Percentiles rank a stretch among this genome's conserved stretches.
phyloP scores from a whole-genome alignment of 2,329 filamentous ascomycete genomes.

The Diaporthe amygdali region DNA sequence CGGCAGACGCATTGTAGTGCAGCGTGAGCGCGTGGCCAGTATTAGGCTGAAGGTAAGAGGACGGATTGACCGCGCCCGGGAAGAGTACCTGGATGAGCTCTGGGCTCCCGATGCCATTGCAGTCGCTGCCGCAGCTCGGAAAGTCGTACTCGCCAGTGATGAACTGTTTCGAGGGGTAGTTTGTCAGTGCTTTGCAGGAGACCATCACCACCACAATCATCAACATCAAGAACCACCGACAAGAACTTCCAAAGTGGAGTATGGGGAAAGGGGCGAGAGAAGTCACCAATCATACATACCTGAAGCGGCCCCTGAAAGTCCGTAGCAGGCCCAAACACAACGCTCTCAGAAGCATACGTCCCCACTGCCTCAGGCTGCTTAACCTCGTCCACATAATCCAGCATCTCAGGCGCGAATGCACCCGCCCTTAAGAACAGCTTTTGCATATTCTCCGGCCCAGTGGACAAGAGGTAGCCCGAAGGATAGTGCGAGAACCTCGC shows the following conservation, averaged over 20 bases:
- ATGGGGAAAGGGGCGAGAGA: background rate
- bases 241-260: background rate
- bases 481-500: constrained; percentile 25
- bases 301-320: constrained; percentile 34
- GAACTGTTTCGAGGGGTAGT: constrained; percentile 29
- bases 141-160: constrained; percentile 40
- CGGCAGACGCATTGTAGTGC: constrained; percentile 41
- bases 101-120: constrained; percentile 31
- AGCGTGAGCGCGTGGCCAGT: constrained; percentile 42
- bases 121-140: constrained; percentile 42
- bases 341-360: constrained; percentile 33
- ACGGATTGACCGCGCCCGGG: constrained; percentile 34
- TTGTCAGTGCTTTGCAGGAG: background rate
- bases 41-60: constrained; percentile 38
- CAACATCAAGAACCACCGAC: background rate
- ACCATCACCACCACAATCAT: background rate
- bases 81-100: constrained; percentile 29
- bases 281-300: constrained; percentile 29
- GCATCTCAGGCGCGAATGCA: constrained; percentile 35
- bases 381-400: constrained; percentile 35
- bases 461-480: constrained; percentile 32
- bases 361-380: constrained; percentile 41
- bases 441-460: constrained; percentile 35
- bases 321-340: constrained; percentile 30
- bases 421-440: constrained; percentile 38